Conservation (phyloP, 352 stramenopile genomes). For the Phytophthora meadii region DNA sequence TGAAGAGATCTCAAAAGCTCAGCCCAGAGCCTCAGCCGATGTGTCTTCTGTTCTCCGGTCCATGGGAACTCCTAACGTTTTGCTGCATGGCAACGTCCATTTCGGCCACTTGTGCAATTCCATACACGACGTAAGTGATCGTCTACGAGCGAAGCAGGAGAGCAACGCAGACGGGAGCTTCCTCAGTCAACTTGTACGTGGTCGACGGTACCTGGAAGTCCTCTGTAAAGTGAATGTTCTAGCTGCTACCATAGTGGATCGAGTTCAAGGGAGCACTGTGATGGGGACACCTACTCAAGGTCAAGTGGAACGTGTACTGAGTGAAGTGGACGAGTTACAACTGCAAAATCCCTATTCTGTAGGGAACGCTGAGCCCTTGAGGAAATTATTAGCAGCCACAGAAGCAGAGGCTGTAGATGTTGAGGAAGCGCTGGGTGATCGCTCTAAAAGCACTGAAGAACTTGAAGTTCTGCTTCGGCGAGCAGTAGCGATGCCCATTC, state of each 20-base stretch:
- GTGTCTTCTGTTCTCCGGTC: constrained; percentile 15
- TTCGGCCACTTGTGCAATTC: constrained; percentile 22
- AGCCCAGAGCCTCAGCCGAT: constrained; percentile 9
- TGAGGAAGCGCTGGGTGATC: constrained; percentile 36
- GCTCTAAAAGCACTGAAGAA: constrained; percentile 58
- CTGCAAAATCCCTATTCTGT: constrained; percentile 23
- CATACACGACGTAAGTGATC: constrained; percentile 13
- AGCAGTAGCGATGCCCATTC: constrained; percentile 45
- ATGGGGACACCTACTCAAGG: constrained; percentile 29
- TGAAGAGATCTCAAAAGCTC: constrained; percentile 20
- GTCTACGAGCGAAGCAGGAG: constrained; percentile 28
- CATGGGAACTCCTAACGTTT: constrained; percentile 27
- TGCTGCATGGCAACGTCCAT: constrained; percentile 34
- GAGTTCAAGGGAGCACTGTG: constrained; percentile 11
- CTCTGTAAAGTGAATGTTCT: constrained; percentile 42
- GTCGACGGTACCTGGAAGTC: constrained; percentile 35
- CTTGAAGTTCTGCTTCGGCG: constrained; percentile 50
- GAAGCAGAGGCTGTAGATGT: constrained; percentile 38
- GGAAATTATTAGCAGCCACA: constrained; percentile 40
- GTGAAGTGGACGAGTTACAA: constrained; percentile 35
- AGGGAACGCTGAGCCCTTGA: constrained; percentile 51
- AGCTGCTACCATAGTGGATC: constrained; percentile 26
- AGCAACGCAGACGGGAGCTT: constrained; percentile 19
- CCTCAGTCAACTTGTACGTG: constrained; percentile 19
- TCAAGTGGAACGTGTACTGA: constrained; percentile 42